A percentile compares a stretch with the other conserved stretches of the same genome.
phyloP scores from a whole-genome alignment of 208 protist species.

The Vickermania ingenoplastis region DNA sequence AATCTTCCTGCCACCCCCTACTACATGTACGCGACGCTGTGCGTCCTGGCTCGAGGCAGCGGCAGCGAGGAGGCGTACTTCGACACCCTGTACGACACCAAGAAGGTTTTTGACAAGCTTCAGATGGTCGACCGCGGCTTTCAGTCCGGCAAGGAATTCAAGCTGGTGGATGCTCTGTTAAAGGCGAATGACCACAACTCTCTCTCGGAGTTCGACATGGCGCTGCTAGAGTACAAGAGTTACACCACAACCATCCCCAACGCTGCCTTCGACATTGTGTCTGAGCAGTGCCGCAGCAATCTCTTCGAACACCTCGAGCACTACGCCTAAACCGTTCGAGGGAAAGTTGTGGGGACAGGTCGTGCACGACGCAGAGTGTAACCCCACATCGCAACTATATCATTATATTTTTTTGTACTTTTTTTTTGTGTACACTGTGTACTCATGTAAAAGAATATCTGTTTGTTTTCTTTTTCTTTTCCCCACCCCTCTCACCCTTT shows the following conservation, averaged over 20 bases:
- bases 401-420: too few relatives aligned
- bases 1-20: slow-evolving; percentile 32
- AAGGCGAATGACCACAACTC: slow-evolving; percentile 44
- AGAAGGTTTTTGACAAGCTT: slow-evolving; percentile 46
- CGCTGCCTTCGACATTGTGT: slow-evolving; percentile 38
- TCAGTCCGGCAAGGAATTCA: slow-evolving; percentile 68
- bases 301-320: slow-evolving; percentile 67
- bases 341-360: background rate
- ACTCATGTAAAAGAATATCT: too few relatives aligned
- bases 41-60: slow-evolving; percentile 40
- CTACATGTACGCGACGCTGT: slow-evolving; percentile 47
- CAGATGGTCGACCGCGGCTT: slow-evolving; percentile 58
- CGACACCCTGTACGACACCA: slow-evolving; percentile 52
- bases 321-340: slow-evolving; percentile 33
- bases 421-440: too few relatives aligned
- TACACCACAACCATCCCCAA: slow-evolving; percentile 35
- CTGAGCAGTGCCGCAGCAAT: slow-evolving; percentile 41
- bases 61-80: slow-evolving; percentile 46
- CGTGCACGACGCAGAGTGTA: background rate
- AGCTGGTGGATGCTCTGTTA: slow-evolving; percentile 39
- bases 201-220: slow-evolving; percentile 51
- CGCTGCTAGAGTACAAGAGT: slow-evolving; percentile 44
- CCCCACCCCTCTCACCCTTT: too few relatives aligned
- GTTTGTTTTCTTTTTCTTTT: too few relatives aligned
- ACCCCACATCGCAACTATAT: too few relatives aligned